Base-by-base conservation (phyloP, 2,329 filamentous ascomycete genomes). In the Verticillium klebahnii region DNA sequence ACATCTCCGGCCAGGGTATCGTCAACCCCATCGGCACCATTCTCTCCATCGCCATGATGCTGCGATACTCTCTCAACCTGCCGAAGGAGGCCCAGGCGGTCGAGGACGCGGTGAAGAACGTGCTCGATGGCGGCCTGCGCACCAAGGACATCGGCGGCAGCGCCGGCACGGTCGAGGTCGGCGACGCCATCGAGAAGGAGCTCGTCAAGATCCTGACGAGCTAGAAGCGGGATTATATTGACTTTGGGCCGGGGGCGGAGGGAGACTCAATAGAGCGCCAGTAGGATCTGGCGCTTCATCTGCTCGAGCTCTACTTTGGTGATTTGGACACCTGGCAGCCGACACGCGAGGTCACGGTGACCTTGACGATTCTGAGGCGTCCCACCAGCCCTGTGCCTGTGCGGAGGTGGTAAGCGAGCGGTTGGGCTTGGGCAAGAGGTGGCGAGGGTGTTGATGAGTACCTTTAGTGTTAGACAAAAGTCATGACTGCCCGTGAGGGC, bases 1-100 rank as follows among this genome's bases (percentile, higher is more conserved):
- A 98, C 72, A 98, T 98, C 70, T 92, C 91, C 2, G 93, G 94
- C 67, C 85, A 96, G 79, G 91, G 91, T 63, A 89, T 97, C 68
- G 93, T 97, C 29, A 75, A 78, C 82, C 94, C 94, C 37, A 83
- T 98, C 64, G 94, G 93, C 58, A 93, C 92, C 60, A 92, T 98
- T 66, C 85, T 98, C 54, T 97, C 93, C 14, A 85, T 96, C 15
- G 92, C 92, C 70, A 97, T 98, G 93, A 91, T 99, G 89, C 85
- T 97, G 71, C 89, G 92, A 72, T 98, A 97, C 82, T 97, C 93
- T 15, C 85, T 98, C 63, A 87, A 88, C 70, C 85, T 93, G 67
- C 87, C 90, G 34, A 82, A 86, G 58, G 89, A 97, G 76, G 90
- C 93, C 37, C 83, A 85, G 64, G 86, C 88, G 58, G 86, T 97